Conservation (phyloP, 2,329 filamentous ascomycete species). For the Alternaria infectoria region DNA sequence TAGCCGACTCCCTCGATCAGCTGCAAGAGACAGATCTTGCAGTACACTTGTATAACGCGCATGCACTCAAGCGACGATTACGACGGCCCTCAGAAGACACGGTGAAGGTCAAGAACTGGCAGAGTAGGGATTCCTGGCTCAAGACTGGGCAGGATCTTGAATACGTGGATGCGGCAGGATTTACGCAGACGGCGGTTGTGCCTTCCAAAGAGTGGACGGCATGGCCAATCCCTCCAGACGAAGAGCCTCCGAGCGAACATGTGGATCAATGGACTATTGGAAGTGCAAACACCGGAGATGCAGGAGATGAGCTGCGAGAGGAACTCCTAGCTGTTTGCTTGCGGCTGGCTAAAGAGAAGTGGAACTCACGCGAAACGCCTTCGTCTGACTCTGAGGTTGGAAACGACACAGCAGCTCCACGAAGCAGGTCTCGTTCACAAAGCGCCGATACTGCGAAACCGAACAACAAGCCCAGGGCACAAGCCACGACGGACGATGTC, state of each 20-base stretch:
- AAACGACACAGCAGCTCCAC: background rate
- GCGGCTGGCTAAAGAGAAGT: slow-evolving; percentile 70
- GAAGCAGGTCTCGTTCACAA: slow-evolving; percentile 20
- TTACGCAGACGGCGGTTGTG: slow-evolving; percentile 46
- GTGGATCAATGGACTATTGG: slow-evolving; percentile 62
- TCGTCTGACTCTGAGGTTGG: slow-evolving; percentile 17
- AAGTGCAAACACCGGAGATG: slow-evolving; percentile 50
- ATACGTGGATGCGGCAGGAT: slow-evolving; percentile 32
- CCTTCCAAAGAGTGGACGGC: slow-evolving; percentile 74
- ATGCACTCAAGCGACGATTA: slow-evolving; percentile 67
- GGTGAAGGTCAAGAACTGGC: slow-evolving; percentile 38
- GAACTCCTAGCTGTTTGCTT: slow-evolving; percentile 71
- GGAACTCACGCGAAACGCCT: slow-evolving; percentile 47
- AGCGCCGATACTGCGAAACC: slow-evolving; percentile 8
- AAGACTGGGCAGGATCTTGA: slow-evolving; percentile 37
- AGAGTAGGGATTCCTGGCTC: slow-evolving; percentile 51
- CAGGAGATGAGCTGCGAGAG: slow-evolving; percentile 71
- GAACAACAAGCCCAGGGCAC: background rate
- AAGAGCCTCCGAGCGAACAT: slow-evolving; percentile 45
- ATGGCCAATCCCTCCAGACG: slow-evolving; percentile 73
- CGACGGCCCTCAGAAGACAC: slow-evolving; percentile 22
- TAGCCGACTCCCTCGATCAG: slow-evolving; percentile 68
- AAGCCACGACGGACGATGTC: slow-evolving; percentile 14
- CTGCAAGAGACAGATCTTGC: slow-evolving; percentile 71
- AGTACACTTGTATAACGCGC: slow-evolving; percentile 80